These are phyloP conservation scores for Collybia sp. DNA, from an alignment of 768 basidiomycete genomes.

Conservation along the genomic window DNA sequence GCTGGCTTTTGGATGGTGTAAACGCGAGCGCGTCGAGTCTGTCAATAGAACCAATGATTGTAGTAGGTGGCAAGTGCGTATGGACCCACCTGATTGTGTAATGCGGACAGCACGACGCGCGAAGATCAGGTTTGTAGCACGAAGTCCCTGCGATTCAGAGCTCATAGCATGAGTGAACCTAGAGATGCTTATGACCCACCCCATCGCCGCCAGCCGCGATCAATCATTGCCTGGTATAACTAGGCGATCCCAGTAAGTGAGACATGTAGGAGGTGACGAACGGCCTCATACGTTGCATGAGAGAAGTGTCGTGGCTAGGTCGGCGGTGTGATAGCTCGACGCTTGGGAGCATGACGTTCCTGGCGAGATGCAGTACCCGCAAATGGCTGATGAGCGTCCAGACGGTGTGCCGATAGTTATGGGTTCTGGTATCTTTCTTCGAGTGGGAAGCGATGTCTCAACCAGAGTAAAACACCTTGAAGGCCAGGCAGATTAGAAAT, in stretches of 20 bases:
- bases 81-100: conserved; percentile 79
- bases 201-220: too few species aligned
- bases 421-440: too few species aligned
- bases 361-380: conserved; percentile 65
- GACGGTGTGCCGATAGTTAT: conserved; percentile 28
- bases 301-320: conserved; percentile 43
- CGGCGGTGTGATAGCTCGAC: conserved; percentile 44
- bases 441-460: too few species aligned
- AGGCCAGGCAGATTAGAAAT: too few species aligned
- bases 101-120: conserved; percentile 83
- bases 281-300: conserved; percentile 44
- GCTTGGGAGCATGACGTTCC: conserved; percentile 37
- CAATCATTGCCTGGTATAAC: too few species aligned
- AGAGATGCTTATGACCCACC: too few species aligned
- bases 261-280: too few species aligned
- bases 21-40: conserved; percentile 68
- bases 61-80: conserved; percentile 4
- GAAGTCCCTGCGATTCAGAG: conserved; percentile 39
- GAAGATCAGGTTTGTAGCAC: conserved; percentile 87
- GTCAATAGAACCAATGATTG: not conserved
- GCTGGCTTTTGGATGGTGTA: conserved; percentile 67
- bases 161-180: not conserved
- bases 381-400: conserved; percentile 34
- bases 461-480: too few species aligned
- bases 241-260: too few species aligned